Evolutionary conservation across 2,329 filamentous ascomycete species (phyloP).

Genomic region (Ophiostoma ips): DNA sequence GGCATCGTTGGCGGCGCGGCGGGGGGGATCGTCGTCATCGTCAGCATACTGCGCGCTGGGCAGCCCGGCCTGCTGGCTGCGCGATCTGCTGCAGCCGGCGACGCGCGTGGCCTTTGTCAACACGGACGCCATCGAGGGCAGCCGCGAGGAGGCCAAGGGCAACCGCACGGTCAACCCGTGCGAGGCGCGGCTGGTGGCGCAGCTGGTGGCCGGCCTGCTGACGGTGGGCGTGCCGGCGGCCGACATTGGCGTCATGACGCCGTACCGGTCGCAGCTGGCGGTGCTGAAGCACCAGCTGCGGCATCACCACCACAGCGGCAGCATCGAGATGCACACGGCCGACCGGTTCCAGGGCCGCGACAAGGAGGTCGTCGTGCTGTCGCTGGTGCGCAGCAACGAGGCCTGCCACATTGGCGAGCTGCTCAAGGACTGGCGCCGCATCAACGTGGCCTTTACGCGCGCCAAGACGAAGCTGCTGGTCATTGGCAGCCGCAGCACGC

Average conservation of each 20-base stretch:
- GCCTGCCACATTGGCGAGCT: conserved; percentile 75
- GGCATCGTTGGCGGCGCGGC: conserved; percentile 20
- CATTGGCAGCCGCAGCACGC: conserved; percentile 65
- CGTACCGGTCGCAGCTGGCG: conserved; percentile 85
- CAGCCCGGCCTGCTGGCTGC: conserved; percentile 55
- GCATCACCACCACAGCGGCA: conserved; percentile 15
- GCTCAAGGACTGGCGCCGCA: conserved; percentile 77
- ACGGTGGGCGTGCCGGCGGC: conserved; percentile 56
- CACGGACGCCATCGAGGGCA: conserved; percentile 59
- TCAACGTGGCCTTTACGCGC: conserved; percentile 91
- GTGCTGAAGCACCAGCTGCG: conserved; percentile 63
- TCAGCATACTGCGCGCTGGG: conserved; percentile 37
- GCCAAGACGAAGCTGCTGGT: conserved; percentile 87
- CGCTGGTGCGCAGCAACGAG: conserved; percentile 77
- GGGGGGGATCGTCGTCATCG: too few species aligned
- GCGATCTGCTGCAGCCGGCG: conserved; percentile 52
- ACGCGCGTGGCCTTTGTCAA: conserved; percentile 78
- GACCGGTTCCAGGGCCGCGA: conserved; percentile 95
- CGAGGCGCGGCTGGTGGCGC: conserved; percentile 65
- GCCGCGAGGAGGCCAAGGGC: conserved; percentile 62
- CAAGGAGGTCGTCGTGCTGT: conserved; percentile 83
- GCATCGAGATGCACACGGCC: conserved; percentile 89
- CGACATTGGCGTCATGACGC: conserved; percentile 89
- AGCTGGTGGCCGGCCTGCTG: conserved; percentile 70
- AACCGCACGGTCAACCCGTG: conserved; percentile 76